Conservation (phyloP, 352 stramenopile species). For the Phytopythium oedochilum region DNA sequence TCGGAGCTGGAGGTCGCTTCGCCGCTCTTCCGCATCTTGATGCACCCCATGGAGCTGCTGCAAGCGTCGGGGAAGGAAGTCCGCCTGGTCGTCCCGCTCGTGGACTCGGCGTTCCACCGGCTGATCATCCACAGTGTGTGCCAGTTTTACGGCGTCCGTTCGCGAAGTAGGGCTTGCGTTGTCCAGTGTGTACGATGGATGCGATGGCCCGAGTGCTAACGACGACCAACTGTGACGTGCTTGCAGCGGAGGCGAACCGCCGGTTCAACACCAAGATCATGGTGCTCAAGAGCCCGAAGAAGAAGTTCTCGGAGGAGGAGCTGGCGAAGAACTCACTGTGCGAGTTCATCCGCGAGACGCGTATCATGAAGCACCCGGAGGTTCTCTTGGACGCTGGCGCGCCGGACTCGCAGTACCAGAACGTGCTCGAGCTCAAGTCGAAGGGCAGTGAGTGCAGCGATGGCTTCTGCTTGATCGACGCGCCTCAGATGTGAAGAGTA, state of each 20-base stretch:
- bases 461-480: slow-evolving; percentile 70
- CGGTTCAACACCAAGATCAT: slow-evolving; percentile 80
- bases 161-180: slow-evolving; percentile 56
- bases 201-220: slow-evolving; percentile 8
- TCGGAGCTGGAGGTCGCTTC: slow-evolving; percentile 67
- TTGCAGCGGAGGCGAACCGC: slow-evolving; percentile 55
- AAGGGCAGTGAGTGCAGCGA: slow-evolving; percentile 84
- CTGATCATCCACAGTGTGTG: slow-evolving; percentile 85
- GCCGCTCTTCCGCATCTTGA: slow-evolving; percentile 50
- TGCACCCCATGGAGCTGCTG: slow-evolving; percentile 58
- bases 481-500: slow-evolving; percentile 45
- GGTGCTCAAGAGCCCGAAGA: slow-evolving; percentile 62
- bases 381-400: slow-evolving; percentile 5
- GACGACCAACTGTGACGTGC: background rate
- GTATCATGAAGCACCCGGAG: slow-evolving; percentile 25
- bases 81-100: slow-evolving; percentile 65
- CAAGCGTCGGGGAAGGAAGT: slow-evolving; percentile 57
- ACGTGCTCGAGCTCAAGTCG: slow-evolving; percentile 47
- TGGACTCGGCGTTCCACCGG: slow-evolving; percentile 83
- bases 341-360: slow-evolving; percentile 75
- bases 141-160: slow-evolving; percentile 85
- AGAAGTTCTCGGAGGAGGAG: slow-evolving; percentile 40
- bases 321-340: slow-evolving; percentile 59
- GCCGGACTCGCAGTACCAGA: slow-evolving; percentile 17
- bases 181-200: background rate